These are phyloP conservation scores for Sclerotinia spermophila DNA, from an alignment of 2,329 filamentous ascomycete species.

Conservation along the genomic window DNA sequence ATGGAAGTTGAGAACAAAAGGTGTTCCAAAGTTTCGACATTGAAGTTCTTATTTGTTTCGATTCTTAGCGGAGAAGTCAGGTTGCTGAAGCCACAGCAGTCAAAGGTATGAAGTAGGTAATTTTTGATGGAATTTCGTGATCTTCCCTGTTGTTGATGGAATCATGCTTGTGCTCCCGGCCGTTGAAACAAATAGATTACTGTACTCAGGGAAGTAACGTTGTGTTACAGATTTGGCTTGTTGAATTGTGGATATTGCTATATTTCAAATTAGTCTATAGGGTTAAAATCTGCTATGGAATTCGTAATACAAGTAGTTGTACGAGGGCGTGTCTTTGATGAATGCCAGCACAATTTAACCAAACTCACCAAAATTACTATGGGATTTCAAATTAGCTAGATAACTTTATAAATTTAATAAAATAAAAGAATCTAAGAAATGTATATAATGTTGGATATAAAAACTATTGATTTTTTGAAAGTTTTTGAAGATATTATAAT, in stretches of 20 bases:
- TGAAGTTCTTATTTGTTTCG: neutral
- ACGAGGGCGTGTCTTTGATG: too few species aligned
- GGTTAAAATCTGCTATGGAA: neutral
- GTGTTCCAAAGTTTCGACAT: neutral
- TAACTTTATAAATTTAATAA: too few species aligned
- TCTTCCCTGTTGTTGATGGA: neutral
- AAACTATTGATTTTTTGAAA: too few species aligned
- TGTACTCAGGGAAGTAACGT: neutral
- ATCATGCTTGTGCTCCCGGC: neutral
- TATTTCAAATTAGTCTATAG: neutral
- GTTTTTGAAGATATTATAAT: too few species aligned
- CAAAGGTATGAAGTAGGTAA: too few species aligned
- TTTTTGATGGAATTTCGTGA: neutral
- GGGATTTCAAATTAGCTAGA: too few species aligned
- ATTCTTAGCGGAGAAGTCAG: neutral
- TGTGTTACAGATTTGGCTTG: neutral
- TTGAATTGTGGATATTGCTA: neutral
- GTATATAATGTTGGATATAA: too few species aligned
- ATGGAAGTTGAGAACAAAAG: neutral
- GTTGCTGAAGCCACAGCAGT: too few species aligned
- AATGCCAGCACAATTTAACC: too few species aligned
- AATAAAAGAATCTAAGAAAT: too few species aligned
- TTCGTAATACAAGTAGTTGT: neutral
- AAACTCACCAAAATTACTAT: too few species aligned
- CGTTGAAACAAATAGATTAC: neutral